phyloP scores from a whole-genome alignment of 2,329 filamentous ascomycete genomes.

The Dactylellina drechsleri region DNA sequence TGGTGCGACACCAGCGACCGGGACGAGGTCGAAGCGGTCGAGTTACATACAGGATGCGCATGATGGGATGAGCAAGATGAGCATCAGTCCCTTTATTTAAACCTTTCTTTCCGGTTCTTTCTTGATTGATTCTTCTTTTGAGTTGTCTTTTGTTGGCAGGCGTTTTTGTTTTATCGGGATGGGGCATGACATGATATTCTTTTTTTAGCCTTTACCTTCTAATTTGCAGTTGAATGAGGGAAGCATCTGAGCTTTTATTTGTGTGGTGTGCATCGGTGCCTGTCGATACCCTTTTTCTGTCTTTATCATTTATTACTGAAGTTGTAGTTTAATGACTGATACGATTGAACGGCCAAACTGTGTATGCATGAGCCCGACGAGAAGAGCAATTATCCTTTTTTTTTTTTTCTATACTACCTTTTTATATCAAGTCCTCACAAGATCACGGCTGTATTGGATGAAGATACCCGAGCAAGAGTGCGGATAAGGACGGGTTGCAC shows the following conservation, averaged over 20 bases:
- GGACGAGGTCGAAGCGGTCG: constrained; percentile 34
- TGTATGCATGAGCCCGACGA: background rate
- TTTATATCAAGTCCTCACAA: too few relatives aligned
- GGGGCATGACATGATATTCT: too few relatives aligned
- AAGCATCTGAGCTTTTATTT: too few relatives aligned
- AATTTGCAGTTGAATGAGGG: too few relatives aligned
- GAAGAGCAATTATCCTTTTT: too few relatives aligned
- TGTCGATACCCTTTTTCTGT: constrained; percentile 2
- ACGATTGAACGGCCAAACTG: background rate
- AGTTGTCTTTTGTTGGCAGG: too few relatives aligned
- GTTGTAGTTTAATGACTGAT: background rate
- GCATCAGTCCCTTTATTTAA: constrained; percentile 54
- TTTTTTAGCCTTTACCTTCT: too few relatives aligned
- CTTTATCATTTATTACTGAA: background rate
- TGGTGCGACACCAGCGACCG: constrained; percentile 13
- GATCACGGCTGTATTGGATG: too few relatives aligned
- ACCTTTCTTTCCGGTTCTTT: background rate
- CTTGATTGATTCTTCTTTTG: too few relatives aligned
- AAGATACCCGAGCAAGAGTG: background rate
- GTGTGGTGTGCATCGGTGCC: too few relatives aligned
- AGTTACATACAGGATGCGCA: constrained; percentile 56
- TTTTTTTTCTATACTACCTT: too few relatives aligned
- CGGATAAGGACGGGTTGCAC: constrained; percentile 9
- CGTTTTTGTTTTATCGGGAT: too few relatives aligned
- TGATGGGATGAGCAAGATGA: constrained; percentile 59